A percentile compares a stretch with the other conserved stretches of the same genome.
phyloP scores from a whole-genome alignment of 2,329 filamentous ascomycete species.

The Curvularia sp. region DNA sequence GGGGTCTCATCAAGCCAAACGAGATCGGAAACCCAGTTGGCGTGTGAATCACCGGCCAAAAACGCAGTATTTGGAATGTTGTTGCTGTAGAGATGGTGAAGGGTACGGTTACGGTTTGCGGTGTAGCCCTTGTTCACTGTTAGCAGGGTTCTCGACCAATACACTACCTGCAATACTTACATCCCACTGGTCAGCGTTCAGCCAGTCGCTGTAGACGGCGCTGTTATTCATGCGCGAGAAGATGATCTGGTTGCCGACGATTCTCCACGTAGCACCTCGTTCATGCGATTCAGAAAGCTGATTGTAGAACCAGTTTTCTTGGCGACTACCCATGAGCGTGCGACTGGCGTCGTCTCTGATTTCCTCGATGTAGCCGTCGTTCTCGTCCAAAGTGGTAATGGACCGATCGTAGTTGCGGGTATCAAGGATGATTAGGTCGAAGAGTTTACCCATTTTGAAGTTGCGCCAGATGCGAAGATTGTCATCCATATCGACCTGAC shows the following conservation, averaged over 20 bases:
- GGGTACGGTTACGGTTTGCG: conserved; percentile 73
- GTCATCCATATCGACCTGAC: conserved; percentile 56
- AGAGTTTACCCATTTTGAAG: conserved; percentile 51
- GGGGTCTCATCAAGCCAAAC: conserved; percentile 51
- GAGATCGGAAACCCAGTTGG: conserved; percentile 61
- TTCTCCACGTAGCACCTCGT: conserved; percentile 70
- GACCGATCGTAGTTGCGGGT: conserved; percentile 52
- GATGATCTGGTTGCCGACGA: conserved; percentile 72
- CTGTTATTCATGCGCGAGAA: conserved; percentile 41
- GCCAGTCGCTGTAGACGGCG: conserved; percentile 23
- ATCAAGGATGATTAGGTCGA: conserved; percentile 55
- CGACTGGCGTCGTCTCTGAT: conserved; percentile 71
- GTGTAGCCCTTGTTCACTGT: conserved; percentile 62
- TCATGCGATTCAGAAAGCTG: conserved; percentile 62
- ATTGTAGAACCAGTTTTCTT: conserved; percentile 69
- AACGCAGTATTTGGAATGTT: conserved; percentile 74
- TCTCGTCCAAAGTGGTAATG: conserved; percentile 52
- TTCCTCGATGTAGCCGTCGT: conserved; percentile 64
- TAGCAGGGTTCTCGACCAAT: neutral
- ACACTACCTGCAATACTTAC: conserved; percentile 38
- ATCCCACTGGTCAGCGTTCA: conserved; percentile 66
- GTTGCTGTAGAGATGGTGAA: conserved; percentile 69
- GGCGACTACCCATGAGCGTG: conserved; percentile 71
- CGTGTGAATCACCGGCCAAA: conserved; percentile 72
- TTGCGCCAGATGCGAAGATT: conserved; percentile 53